Conservation (phyloP, 139 green algal species). For the Chlorella sorokiniana region DNA sequence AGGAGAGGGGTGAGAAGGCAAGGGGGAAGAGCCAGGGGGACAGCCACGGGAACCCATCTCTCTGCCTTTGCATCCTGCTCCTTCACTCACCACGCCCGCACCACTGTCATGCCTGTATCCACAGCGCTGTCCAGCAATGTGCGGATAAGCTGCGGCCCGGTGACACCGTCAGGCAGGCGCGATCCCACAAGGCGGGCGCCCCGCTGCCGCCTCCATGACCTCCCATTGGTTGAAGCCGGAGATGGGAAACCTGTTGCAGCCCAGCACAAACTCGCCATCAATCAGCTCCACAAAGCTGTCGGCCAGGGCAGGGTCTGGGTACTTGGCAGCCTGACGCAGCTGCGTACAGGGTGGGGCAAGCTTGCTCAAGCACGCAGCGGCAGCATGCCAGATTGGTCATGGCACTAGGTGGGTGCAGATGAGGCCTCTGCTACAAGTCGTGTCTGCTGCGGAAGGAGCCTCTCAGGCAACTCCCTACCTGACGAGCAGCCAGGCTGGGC, state of each 20-base stretch:
- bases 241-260: slow-evolving; percentile 36
- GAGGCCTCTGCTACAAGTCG: no score
- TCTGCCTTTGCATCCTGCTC: not conserved
- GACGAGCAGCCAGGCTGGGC: no score
- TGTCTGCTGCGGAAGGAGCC: no score
- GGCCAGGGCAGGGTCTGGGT: not conserved
- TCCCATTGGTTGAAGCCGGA: slow-evolving; percentile 54
- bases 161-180: slow-evolving; percentile 37
- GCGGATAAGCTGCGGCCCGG: slow-evolving; percentile 36
- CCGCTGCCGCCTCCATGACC: slow-evolving; percentile 58
- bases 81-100: slow-evolving; percentile 38
- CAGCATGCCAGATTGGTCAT: no score
- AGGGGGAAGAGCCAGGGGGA: not conserved
- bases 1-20: not conserved
- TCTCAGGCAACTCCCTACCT: no score
- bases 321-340: no score
- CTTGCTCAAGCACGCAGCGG: no score
- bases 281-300: slow-evolving; percentile 35
- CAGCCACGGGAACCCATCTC: not conserved
- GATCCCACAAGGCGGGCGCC: slow-evolving; percentile 46
- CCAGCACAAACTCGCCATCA: slow-evolving; percentile 41
- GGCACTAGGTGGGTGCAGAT: no score
- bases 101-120: slow-evolving; percentile 38
- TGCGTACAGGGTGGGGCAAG: no score
- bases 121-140: slow-evolving; percentile 44